Evolutionary conservation across 225 moss, liverwort and hornwort genomes (phyloP).

Genomic region (Marchantia polymorpha): DNA sequence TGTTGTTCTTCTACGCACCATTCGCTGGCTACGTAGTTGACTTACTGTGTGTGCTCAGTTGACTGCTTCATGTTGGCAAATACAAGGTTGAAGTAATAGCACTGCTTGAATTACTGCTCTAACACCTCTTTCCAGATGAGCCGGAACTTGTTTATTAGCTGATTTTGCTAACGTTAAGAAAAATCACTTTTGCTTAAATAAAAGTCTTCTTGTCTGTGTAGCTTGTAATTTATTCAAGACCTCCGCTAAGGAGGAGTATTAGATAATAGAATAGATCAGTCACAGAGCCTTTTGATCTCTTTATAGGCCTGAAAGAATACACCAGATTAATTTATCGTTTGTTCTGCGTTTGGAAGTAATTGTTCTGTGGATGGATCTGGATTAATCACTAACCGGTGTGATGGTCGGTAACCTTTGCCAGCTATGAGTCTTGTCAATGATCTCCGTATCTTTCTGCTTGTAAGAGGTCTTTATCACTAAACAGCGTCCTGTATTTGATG

Average conservation of each 20-base stretch:
- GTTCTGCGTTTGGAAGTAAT: background rate
- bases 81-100: background rate
- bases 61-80: background rate
- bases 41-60: background rate
- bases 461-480: background rate
- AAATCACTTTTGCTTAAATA: background rate
- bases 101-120: background rate
- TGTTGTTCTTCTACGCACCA: background rate
- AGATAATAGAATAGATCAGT: background rate
- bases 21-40: background rate
- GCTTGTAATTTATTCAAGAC: background rate
- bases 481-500: background rate
- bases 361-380: background rate
- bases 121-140: background rate
- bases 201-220: background rate
- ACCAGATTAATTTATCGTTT: background rate
- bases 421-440: background rate
- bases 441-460: background rate
- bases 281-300: background rate
- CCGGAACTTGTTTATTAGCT: background rate
- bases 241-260: background rate
- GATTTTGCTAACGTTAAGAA: no score
- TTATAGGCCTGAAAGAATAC: background rate
- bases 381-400: background rate
- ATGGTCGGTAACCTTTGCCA: background rate